Base-by-base conservation (phyloP, 108 stramenopile genomes). In the Fragilaria radians region DNA sequence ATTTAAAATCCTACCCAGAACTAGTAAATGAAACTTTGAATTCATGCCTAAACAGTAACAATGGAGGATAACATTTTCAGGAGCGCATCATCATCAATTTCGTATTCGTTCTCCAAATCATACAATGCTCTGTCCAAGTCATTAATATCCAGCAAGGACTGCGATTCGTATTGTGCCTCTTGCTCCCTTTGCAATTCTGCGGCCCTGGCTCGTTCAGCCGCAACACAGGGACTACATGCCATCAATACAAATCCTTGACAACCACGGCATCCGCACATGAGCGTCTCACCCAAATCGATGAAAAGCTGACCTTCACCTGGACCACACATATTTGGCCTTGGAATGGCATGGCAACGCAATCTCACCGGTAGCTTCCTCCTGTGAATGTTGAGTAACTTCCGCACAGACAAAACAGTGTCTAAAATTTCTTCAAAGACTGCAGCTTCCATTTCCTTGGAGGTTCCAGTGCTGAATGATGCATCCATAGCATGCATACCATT, bases 221-320 rank as follows among this genome's bases (percentile, higher is more conserved):
- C 87, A 9, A 92, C 86, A 68, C 86, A 88, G n/a, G 90, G 90
- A 60, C 75, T 74, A 59, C 90, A 88, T 9, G 86, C 90, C 90
- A 92, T 92, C 18, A 92, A 65, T 7, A 92, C 90, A 67, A 92
- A 92, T 14, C 90, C 90, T 62, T 92, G 90, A 67, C 90, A 92
- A 3, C 90, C 86, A 32, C 90, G 80, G 54, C 86, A 85, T 4
- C 70, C 62, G 52, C 90, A 92, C 61, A 92, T 65, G 45, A 86
- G 45, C 0, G 90, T 92, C 33, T 92, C 83, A 1, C 86, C 87
- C 19, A 92, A 54, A 47, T 92, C 85, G 48, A 92, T 80, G 32
- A 92, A 85, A 4, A 77, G 77, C 49, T 71, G 54, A 9, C 67
- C 78, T 28, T 72, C 77, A 27, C 58, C 59, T 3, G 28, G 26